Conservation (phyloP, 2,329 filamentous ascomycete species). For the Exutisphaerella laricina region DNA sequence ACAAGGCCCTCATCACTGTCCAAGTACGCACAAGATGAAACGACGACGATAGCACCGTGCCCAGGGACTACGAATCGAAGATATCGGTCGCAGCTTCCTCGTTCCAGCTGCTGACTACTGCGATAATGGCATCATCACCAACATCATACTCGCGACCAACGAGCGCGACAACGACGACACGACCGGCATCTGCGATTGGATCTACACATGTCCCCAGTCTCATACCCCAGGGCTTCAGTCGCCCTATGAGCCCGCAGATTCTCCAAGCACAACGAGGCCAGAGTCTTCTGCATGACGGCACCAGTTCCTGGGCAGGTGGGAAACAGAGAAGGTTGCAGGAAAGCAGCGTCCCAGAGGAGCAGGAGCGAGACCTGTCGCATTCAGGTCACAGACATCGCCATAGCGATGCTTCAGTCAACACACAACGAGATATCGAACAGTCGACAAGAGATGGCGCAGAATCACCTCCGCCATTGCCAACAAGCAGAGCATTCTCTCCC, state of each 20-base stretch:
- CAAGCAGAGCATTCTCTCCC: conserved; percentile 71
- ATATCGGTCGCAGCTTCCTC: no score
- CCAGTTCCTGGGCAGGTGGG: no score
- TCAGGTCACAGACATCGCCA: conserved; percentile 48
- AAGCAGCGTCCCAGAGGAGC: conserved; percentile 18
- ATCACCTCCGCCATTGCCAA: conserved; percentile 47
- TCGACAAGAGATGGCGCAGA: conserved; percentile 38
- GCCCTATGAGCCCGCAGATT: conserved; percentile 93
- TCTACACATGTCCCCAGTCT: conserved; percentile 86
- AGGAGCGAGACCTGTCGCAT: no score
- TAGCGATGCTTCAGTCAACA: conserved; percentile 54
- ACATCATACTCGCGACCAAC: conserved; percentile 21
- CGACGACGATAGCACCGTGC: no score
- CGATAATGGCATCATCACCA: neutral
- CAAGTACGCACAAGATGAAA: no score
- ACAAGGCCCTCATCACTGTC: no score
- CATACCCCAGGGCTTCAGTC: conserved; percentile 86
- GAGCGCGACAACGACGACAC: conserved; percentile 22
- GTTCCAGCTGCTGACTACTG: neutral
- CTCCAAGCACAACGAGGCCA: conserved; percentile 80
- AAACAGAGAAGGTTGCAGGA: no score
- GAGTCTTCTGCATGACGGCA: conserved; percentile 21
- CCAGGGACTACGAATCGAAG: no score
- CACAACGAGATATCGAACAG: conserved; percentile 32
- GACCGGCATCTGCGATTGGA: conserved; percentile 59